A percentile compares a stretch with the other conserved stretches of the same genome.
Evolutionary conservation across 2,329 filamentous ascomycete species (phyloP).

Genomic region (Trichoderma sp.): DNA sequence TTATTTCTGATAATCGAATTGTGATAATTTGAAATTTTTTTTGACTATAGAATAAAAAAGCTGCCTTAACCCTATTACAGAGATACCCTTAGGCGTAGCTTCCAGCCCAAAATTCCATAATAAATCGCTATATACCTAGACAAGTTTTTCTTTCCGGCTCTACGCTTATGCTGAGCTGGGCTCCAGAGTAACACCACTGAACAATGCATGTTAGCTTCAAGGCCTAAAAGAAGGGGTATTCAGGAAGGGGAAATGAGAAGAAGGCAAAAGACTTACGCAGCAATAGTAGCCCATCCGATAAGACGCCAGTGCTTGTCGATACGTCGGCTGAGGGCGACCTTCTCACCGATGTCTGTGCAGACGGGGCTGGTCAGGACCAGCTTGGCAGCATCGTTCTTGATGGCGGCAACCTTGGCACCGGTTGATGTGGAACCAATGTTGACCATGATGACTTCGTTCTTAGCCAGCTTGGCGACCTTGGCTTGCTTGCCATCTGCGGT

Average conservation of each 20-base stretch:
- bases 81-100: neutral
- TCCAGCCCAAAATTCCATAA: neutral
- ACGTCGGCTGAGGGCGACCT: slow-evolving; percentile 92
- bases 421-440: slow-evolving; percentile 98
- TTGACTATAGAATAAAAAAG: neutral
- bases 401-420: slow-evolving; percentile 93
- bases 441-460: slow-evolving; percentile 99
- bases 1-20: neutral
- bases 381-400: slow-evolving; percentile 97
- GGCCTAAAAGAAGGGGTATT: neutral
- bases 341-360: slow-evolving; percentile 96
- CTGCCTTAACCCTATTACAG: neutral
- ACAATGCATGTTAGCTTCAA: slow-evolving; percentile 26
- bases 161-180: slow-evolving; percentile 45
- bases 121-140: slow-evolving; percentile 2
- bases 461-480: slow-evolving; percentile 96
- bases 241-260: neutral
- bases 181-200: slow-evolving; percentile 55
- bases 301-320: slow-evolving; percentile 99
- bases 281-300: slow-evolving; percentile 86
- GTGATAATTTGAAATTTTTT: neutral
- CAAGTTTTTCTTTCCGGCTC: neutral
- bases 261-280: slow-evolving; percentile 51
- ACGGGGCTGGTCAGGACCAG: slow-evolving; percentile 88
- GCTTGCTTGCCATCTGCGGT: slow-evolving; percentile 98